Base-by-base conservation (phyloP, 305 asterid species). In the Vinca major region DNA sequence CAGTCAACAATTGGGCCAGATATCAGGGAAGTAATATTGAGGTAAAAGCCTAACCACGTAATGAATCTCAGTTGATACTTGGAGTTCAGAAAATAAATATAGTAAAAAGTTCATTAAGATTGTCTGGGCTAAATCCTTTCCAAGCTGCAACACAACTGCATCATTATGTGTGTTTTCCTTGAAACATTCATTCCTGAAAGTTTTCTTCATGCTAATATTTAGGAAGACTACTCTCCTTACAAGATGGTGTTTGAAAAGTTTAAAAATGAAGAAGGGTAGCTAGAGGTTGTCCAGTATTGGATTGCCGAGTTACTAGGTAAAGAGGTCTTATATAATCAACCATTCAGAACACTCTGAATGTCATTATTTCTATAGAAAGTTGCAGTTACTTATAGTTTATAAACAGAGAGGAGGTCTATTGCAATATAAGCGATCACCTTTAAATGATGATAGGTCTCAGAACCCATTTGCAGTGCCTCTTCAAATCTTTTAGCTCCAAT, bases 391-490 rank as follows among this genome's bases (percentile, higher is more conserved):
- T 12, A 36, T 3, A 16, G 8, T 26, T 7, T 11, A 55, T 54
- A 39, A 26, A 45, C n/a, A 36, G 40, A 64, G 17, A 20, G 17
- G n/a, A 47, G 55, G 12, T 26, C 33, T 26, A 26, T 26, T 0
- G 33, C 33, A 26, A 43, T 36, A 37, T 65, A 75, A 53, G 47
- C 73, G 74, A 74, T 76, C 74, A 88, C 99, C 95, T 94, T 94
- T 72, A 94, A 73, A 78, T 91, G 99, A 79, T 89, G 96, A 84
- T 89, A 89, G 43, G 96, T 89, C 84, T 94, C 99, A 43, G 99
- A 86, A 75, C 99, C 99, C 81, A 94, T 91, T 78, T 88, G 97
- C 83, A 91, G 65, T 45, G 99, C 96, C 85, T 91, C 99, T 84
- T 86, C 96, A 84, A 89, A 89, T 73, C 78, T 89, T 68, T 53